These are phyloP conservation scores for Pseudozyma pruni DNA, from an alignment of 1,284 basidiomycete species.

Conservation along the genomic window DNA sequence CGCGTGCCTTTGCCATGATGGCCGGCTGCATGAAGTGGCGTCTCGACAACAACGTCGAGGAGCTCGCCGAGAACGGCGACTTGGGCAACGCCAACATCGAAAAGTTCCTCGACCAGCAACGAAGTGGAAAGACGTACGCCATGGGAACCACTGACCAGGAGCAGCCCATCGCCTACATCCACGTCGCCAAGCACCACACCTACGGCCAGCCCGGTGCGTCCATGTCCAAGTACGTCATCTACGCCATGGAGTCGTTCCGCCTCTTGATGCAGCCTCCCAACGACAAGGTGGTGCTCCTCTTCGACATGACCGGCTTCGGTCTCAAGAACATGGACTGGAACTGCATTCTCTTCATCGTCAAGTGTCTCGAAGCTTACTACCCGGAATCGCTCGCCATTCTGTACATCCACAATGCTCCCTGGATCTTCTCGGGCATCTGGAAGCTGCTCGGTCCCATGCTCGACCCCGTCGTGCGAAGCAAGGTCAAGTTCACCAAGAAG, in stretches of 20 bases:
- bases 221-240: conserved; percentile 68
- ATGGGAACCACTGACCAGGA: conserved; percentile 66
- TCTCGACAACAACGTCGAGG: conserved; percentile 65
- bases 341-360: conserved; percentile 59
- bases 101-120: conserved; percentile 68
- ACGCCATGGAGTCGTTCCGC: conserved; percentile 67
- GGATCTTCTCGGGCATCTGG: conserved; percentile 69
- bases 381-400: conserved; percentile 68
- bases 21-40: conserved; percentile 65
- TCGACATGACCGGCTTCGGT: conserved; percentile 67
- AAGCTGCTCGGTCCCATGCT: conserved; percentile 66
- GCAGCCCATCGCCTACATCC: conserved; percentile 66
- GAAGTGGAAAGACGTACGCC: conserved; percentile 66
- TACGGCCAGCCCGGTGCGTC: conserved; percentile 65
- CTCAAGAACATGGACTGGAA: conserved; percentile 65
- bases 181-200: conserved; percentile 61
- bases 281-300: conserved; percentile 68
- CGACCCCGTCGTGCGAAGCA: conserved; percentile 64
- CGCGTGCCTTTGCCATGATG: conserved; percentile 69
- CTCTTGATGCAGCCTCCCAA: conserved; percentile 65
- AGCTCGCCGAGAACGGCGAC: conserved; percentile 67
- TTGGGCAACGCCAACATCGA: conserved; percentile 65
- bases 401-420: conserved; percentile 68
- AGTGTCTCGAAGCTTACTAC: conserved; percentile 68
- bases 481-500: conserved; percentile 64